These are phyloP conservation scores for Saccharomycopsis schoenii DNA, from an alignment of 805 yeast genomes.

Conservation along the genomic window DNA sequence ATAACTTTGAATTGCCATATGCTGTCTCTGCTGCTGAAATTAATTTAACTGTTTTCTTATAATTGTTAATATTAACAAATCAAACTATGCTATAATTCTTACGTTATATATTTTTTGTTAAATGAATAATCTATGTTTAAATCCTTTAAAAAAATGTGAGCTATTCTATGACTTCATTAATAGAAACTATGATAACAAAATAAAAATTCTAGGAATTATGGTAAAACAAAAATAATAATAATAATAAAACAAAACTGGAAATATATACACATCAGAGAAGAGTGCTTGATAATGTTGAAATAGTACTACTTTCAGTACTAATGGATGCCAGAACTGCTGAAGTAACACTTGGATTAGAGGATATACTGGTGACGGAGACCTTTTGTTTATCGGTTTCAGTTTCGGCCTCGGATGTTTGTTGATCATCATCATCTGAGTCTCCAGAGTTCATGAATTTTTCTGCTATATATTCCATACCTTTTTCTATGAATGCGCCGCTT, in stretches of 20 bases:
- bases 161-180: not conserved
- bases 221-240: not conserved
- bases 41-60: constrained; percentile 80
- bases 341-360: not conserved
- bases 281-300: not conserved
- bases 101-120: not conserved
- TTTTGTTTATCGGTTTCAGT: not conserved
- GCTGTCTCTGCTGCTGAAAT: constrained; percentile 90
- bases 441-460: not conserved
- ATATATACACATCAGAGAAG: not conserved
- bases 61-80: constrained; percentile 17
- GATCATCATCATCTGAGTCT: not conserved
- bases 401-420: not conserved
- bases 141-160: not conserved
- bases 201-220: not conserved
- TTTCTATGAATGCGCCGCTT: constrained; percentile 8
- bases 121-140: not conserved
- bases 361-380: not conserved
- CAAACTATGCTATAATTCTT: too few relatives aligned
- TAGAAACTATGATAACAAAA: not conserved
- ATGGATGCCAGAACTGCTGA: not conserved
- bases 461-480: not conserved
- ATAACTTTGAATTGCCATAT: constrained; percentile 78
- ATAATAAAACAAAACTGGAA: not conserved
- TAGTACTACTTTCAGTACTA: not conserved